phyloP scores from a whole-genome alignment of 495 filamentous ascomycete species.

The Hyphodiscus hymeniophilus region DNA sequence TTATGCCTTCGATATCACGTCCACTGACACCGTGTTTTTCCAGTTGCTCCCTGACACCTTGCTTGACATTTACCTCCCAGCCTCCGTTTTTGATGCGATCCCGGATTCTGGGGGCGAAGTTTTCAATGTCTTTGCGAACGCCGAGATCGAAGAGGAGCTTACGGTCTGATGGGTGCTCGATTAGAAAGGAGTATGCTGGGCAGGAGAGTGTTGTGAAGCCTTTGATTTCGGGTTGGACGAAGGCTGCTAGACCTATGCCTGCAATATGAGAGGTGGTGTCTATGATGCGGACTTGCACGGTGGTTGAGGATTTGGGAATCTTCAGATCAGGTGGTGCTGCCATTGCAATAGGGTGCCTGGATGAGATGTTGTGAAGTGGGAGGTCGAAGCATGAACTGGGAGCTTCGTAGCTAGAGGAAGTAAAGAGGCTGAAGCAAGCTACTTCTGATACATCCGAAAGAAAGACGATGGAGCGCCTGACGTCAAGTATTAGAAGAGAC shows the following conservation, averaged over 20 bases:
- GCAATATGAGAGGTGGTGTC: slow-evolving; percentile 36
- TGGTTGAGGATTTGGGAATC: slow-evolving; percentile 37
- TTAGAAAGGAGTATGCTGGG: slow-evolving; percentile 43
- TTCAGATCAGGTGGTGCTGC: slow-evolving; percentile 29
- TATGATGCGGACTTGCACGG: slow-evolving; percentile 47
- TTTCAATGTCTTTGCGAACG: slow-evolving; percentile 37
- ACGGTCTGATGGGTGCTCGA: slow-evolving; percentile 32
- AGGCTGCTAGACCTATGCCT: slow-evolving; percentile 23
- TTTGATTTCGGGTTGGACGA: slow-evolving; percentile 35
- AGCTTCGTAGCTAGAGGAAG: too few relatives aligned
- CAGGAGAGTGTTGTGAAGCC: slow-evolving; percentile 31
- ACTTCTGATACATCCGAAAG: too few relatives aligned
- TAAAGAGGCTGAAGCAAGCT: not conserved
- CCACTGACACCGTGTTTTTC: slow-evolving; percentile 32
- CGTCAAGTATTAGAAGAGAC: not conserved
- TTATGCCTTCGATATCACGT: slow-evolving; percentile 43
- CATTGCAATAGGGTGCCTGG: slow-evolving; percentile 3
- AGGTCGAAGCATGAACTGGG: not conserved
- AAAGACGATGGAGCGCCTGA: not conserved
- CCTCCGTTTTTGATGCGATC: not conserved
- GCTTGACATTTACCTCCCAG: slow-evolving; percentile 26
- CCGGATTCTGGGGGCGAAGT: slow-evolving; percentile 32
- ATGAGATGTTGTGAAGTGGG: too few relatives aligned
- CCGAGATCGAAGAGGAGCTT: slow-evolving; percentile 49
- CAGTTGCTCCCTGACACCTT: slow-evolving; percentile 36